Evolutionary conservation across 108 stramenopile species (phyloP).

Genomic region (Conticribra guillardii): DNA sequence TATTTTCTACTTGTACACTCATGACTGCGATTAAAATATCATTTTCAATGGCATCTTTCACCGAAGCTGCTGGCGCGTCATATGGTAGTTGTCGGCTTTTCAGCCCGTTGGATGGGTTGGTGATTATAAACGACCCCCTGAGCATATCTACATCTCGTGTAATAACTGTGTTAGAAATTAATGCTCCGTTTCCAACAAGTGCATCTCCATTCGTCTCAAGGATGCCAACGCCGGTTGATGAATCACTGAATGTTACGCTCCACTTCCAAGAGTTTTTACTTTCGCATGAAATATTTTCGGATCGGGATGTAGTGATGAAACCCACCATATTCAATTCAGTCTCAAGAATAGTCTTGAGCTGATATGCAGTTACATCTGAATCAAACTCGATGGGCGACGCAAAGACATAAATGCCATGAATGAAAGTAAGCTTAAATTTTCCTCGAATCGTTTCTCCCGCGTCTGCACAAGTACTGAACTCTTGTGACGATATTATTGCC

Average conservation of each 20-base stretch:
- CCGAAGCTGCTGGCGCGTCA: conserved; percentile 20
- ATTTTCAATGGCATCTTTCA: conserved; percentile 54
- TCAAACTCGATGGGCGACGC: conserved; percentile 38
- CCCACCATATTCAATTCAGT: conserved; percentile 52
- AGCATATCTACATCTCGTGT: conserved; percentile 48
- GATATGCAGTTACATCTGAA: conserved; percentile 42
- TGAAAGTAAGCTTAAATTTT: conserved; percentile 42
- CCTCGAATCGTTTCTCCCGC: conserved; percentile 56
- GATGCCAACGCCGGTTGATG: conserved; percentile 16
- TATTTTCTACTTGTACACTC: conserved; percentile 37
- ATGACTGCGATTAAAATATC: conserved; percentile 53
- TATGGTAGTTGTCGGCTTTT: conserved; percentile 31
- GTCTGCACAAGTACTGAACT: conserved; percentile 60
- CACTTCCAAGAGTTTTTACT: conserved; percentile 70
- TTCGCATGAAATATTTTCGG: conserved; percentile 56
- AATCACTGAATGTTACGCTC: conserved; percentile 68
- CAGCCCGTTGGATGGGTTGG: conserved; percentile 44
- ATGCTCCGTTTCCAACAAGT: conserved; percentile 44
- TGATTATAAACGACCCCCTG: conserved; percentile 52
- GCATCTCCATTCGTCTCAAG: conserved; percentile 46
- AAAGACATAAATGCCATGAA: conserved; percentile 27
- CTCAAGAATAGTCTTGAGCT: conserved; percentile 49
- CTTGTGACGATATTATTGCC: conserved; percentile 48
- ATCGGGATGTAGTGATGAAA: conserved; percentile 42
- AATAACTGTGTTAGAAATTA: conserved; percentile 33